phyloP scores from a whole-genome alignment of 352 stramenopile genomes.

The Pythium inflatum region DNA sequence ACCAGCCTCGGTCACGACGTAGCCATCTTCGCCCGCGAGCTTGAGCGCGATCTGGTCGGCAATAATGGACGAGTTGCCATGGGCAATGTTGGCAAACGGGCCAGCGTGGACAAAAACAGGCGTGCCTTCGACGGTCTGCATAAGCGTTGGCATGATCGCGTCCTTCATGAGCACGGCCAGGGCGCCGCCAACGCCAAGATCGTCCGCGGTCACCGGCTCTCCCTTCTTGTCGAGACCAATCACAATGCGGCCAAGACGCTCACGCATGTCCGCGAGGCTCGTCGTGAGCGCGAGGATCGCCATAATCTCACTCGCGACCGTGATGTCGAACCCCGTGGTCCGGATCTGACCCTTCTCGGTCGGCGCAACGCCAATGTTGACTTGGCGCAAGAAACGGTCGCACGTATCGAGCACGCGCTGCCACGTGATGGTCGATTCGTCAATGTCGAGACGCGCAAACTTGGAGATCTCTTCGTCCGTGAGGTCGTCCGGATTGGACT shows the following conservation, averaged over 20 bases:
- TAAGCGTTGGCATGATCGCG: conserved; percentile 96
- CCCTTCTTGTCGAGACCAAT: conserved; percentile 86
- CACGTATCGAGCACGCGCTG: conserved; percentile 98
- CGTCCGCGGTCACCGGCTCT: conserved; percentile 95
- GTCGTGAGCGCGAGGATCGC: conserved; percentile 96
- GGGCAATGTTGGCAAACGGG: conserved; percentile 98
- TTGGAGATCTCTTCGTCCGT: conserved; percentile 92
- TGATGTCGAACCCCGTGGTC: conserved; percentile 80
- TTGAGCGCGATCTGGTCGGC: conserved; percentile 95
- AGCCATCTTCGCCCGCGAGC: conserved; percentile 96
- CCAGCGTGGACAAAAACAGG: conserved; percentile 98
- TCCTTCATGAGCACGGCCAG: conserved; percentile 98
- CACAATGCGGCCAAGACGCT: conserved; percentile 95
- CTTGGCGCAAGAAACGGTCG: conserved; percentile 94
- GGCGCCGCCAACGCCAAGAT: conserved; percentile 96
- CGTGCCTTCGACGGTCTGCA: conserved; percentile 97
- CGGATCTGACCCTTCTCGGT: conserved; percentile 91
- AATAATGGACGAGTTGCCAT: conserved; percentile 97
- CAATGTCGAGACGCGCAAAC: conserved; percentile 96
- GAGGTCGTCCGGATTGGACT: conserved; percentile 92
- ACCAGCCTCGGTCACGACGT: conserved; percentile 97
- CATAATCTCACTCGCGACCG: conserved; percentile 99
- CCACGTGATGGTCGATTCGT: conserved; percentile 92
- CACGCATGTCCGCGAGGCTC: conserved; percentile 93
- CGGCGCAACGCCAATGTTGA: conserved; percentile 89